Base-by-base conservation (phyloP, 805 yeast genomes). In the Dipodascus geniculatus region DNA sequence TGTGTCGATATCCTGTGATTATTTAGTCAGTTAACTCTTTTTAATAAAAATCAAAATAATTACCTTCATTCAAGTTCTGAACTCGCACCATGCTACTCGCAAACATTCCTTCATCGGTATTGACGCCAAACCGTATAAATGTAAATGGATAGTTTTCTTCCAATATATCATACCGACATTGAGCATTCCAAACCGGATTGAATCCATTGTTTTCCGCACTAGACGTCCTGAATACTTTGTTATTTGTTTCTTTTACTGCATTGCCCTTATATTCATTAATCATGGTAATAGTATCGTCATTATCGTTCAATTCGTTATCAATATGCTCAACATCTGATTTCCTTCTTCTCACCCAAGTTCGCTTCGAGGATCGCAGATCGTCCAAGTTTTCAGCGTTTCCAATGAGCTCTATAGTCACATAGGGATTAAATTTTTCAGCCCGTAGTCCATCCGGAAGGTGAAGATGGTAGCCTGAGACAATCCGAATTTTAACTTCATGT, bases 181-280 rank as follows among this genome's bases (percentile, higher is more conserved):
- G 65, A 51, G 76, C 74, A 57, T 83, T 79, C 97, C 97, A 91
- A 3, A 76, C 68, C 0, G 97, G 97, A 63, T 86, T 88, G 68
- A 87, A 87, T 0, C 97, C 97, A 67, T 90, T 89, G 51, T 79
- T 38, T 38, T 81, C 3, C 44, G 44, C 44, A 38, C 44, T 38
- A 38, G 20, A 38, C 6, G 44, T 38, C 20, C 44, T 14, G 14
- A 38, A 38, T n/a, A 38, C 44, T 16, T 38, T 38, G 19, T 38
- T 17, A 17, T 38, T 38, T 38, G 44, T 38, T 11, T 28, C 33
- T 48, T 53, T 51, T 35, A 33, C 22, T 50, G 14, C 16, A 38
- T 28, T 23, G 22, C 53, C 22, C 53, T 28, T 28, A 38, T 38
- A 38, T 11, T 38, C 44, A 38, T 38, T 17, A 38, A 17, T 17